Percentiles rank a stretch among this genome's conserved stretches.
These are phyloP conservation scores for Euphorbia peplus DNA, from an alignment of 345 rosid species.

Conservation along the genomic window DNA sequence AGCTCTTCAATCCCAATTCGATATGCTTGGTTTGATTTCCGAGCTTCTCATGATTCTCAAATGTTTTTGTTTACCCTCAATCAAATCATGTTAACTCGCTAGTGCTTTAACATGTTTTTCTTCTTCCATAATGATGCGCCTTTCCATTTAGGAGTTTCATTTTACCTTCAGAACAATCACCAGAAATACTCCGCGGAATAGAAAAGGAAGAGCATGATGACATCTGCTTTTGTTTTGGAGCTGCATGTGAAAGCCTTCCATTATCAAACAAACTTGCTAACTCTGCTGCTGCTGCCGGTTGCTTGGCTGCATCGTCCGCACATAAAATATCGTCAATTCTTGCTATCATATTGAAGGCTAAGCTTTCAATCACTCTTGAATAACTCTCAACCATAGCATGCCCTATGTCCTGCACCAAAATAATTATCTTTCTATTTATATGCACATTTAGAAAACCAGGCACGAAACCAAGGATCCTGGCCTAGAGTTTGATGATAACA, in stretches of 20 bases:
- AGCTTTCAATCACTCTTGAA: conserved; percentile 48
- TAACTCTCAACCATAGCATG: conserved; percentile 48
- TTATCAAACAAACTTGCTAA: conserved; percentile 16
- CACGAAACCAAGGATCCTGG: no score
- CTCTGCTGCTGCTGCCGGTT: conserved; percentile 31
- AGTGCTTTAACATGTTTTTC: conserved; percentile 18
- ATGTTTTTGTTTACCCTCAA: not conserved
- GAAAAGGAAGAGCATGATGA: conserved; percentile 21
- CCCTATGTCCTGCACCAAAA: conserved; percentile 44
- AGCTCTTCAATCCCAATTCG: conserved; percentile 5
- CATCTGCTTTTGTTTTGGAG: conserved; percentile 23
- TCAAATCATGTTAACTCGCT: conserved; percentile 11
- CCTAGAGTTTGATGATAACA: no score
- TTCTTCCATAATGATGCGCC: not conserved
- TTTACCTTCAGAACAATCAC: conserved; percentile 12
- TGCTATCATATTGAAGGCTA: conserved; percentile 41
- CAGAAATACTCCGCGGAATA: conserved; percentile 12
- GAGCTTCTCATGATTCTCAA: not conserved
- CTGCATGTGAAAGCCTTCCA: conserved; percentile 13
- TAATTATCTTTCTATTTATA: not conserved
- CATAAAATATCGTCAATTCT: conserved; percentile 42
- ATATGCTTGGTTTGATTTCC: not conserved
- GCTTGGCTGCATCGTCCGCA: conserved; percentile 44
- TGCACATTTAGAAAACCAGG: no score
- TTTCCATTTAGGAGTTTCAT: conserved; percentile 10